Base-by-base conservation (phyloP, 495 filamentous ascomycete species). In the Xylaria flabelliformis region DNA sequence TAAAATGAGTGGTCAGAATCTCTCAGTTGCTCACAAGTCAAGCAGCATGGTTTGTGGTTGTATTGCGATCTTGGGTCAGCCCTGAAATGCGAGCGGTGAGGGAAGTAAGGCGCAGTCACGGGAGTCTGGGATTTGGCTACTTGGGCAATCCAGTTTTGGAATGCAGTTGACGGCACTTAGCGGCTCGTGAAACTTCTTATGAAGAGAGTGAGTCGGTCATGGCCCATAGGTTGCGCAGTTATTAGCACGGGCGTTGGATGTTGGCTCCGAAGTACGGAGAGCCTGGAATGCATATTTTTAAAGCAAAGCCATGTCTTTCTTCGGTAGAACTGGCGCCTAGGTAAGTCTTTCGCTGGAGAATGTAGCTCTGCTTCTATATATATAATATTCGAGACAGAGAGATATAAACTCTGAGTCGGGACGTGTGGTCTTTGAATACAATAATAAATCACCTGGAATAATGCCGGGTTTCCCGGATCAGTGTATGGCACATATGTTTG, bases 151-250 rank as follows among this genome's bases (percentile, higher is more conserved):
- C 2, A 17, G 50, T 15, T 24, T 42, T 56, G 29, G 48, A 55
- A 67, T 56, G 65, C 10, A 26, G 21, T 56, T 26, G 50, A 36
- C 36, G 50, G 21, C 36, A 19, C 44, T 56, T 42, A 67, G 58
- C 68, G 68, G 67, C 68, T 70, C 44, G 34, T 71, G 69, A 41
- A 42, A 64, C 69, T 15, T 44, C n/a, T 34, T n/a, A 24, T 48
- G 17, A 26, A 41, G 48, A 21, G 8, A 42, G 26, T n/a, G 29
- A 55, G 48, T 48, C 9, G 34, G 13, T 9, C 51, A 39, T 53
- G 3, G 29, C 3, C 51, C 2, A 36, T 21, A 46, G 17, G 55
- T 10, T 9, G 2, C 26, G 21, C 17, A 6, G 21, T 46, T 34
- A 26, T 44, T 26, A 1, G 44, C 41, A 12, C 59, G 46, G 46